Conservation (phyloP, 1,139 yeast species). For the Zhuliangozyma blackwelliae region DNA sequence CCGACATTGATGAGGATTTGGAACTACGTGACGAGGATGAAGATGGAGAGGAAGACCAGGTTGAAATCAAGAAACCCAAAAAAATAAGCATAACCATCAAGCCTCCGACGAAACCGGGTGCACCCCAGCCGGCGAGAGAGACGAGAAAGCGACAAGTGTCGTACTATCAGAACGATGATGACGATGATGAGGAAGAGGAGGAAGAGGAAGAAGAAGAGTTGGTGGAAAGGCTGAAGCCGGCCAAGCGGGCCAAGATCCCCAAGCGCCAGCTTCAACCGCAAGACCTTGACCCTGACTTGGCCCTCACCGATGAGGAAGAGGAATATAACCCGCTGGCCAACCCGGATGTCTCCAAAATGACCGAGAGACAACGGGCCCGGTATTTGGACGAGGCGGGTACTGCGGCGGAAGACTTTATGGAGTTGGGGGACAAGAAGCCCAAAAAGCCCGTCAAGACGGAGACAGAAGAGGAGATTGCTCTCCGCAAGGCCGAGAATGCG, state of each 20-base stretch:
- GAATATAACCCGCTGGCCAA: constrained; percentile 39
- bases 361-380: constrained; percentile 58
- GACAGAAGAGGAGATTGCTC: constrained; percentile 80
- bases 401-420: constrained; percentile 18
- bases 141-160: constrained; percentile 29
- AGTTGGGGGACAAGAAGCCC: constrained; percentile 22
- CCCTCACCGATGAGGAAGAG: constrained; percentile 41
- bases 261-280: constrained; percentile 15
- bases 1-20: constrained; percentile 39
- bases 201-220: constrained; percentile 9
- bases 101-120: constrained; percentile 9
- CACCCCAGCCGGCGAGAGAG: constrained; percentile 13
- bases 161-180: constrained; percentile 31
- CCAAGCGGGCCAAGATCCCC: constrained; percentile 6
- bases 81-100: constrained; percentile 11
- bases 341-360: constrained; percentile 53
- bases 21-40: constrained; percentile 28
- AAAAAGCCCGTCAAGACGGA: constrained; percentile 42
- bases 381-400: constrained; percentile 28
- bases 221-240: constrained; percentile 2
- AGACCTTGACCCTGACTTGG: constrained; percentile 35
- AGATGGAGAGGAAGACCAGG: constrained; percentile 11
- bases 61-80: constrained; percentile 3
- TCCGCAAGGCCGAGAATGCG: constrained; percentile 83
- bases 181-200: constrained; percentile 23